Percentiles rank a stretch among this genome's conserved stretches.
phyloP scores from a whole-genome alignment of 768 basidiomycete species.

The Trametes villosa region DNA sequence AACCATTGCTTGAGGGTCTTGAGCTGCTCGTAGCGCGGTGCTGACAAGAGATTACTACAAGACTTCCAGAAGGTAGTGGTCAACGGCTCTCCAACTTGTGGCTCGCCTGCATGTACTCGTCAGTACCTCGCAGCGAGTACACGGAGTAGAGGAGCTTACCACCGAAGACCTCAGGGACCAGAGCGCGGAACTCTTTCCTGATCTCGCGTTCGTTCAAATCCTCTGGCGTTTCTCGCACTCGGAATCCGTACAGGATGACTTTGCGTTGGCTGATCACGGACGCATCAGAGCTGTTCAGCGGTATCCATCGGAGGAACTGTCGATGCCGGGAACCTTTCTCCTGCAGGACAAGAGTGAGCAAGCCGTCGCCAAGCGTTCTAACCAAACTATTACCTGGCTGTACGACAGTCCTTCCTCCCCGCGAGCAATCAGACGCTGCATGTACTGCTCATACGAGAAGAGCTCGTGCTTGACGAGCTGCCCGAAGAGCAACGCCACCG shows the following conservation, averaged over 20 bases:
- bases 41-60: conserved; percentile 53
- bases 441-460: conserved; percentile 76
- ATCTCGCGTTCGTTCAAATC: conserved; percentile 72
- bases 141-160: no score
- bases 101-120: conserved; percentile 18
- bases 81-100: conserved; percentile 1
- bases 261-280: conserved; percentile 72
- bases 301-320: conserved; percentile 72
- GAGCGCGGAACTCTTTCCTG: conserved; percentile 64
- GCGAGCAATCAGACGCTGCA: conserved; percentile 81
- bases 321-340: conserved; percentile 63
- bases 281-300: conserved; percentile 60
- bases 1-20: conserved; percentile 74
- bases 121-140: no score
- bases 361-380: no score
- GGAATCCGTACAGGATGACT: conserved; percentile 68
- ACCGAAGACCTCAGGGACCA: conserved; percentile 71
- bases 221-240: conserved; percentile 72
- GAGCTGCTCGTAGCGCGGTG: conserved; percentile 77
- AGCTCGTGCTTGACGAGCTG: conserved; percentile 70
- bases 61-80: conserved; percentile 34
- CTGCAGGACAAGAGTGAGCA: conserved; percentile 34
- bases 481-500: conserved; percentile 71
- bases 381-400: conserved; percentile 42
- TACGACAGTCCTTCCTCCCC: conserved; percentile 66